Evolutionary conservation across 345 rosid genomes (phyloP).

Genomic region (Moricandia moricandioides): DNA sequence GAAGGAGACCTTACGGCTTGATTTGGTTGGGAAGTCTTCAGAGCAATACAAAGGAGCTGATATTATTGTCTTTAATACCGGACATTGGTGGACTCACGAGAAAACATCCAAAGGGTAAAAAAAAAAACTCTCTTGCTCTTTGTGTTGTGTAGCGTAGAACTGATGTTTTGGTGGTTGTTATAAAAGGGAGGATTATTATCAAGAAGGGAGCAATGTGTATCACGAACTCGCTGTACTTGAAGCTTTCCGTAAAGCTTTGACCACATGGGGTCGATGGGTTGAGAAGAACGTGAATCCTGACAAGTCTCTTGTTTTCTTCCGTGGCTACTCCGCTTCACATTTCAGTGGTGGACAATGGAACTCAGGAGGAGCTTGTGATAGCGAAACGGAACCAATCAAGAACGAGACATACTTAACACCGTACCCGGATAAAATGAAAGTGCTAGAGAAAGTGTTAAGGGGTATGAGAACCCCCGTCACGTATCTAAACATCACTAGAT

Average conservation of each 20-base stretch:
- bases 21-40: conserved; percentile 72
- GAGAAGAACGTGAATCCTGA: conserved; percentile 70
- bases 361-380: conserved; percentile 91
- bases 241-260: conserved; percentile 92
- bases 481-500: conserved; percentile 76
- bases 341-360: conserved; percentile 99
- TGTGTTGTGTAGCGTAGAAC: conserved; percentile 1
- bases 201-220: conserved; percentile 94
- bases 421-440: conserved; percentile 74
- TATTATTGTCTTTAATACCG: conserved; percentile 83
- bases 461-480: conserved; percentile 81
- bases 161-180: not conserved
- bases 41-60: conserved; percentile 76
- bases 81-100: conserved; percentile 99
- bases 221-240: conserved; percentile 76
- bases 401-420: conserved; percentile 60
- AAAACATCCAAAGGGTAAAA: conserved; percentile 84
- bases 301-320: conserved; percentile 77
- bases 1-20: conserved; percentile 88
- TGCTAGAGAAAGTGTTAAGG: conserved; percentile 69
- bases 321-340: conserved; percentile 92
- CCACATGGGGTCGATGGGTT: conserved; percentile 98
- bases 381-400: conserved; percentile 80
- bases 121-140: not conserved
- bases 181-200: conserved; percentile 88